phyloP scores from a whole-genome alignment of 768 basidiomycete genomes.

The Hypholoma sublateritium region DNA sequence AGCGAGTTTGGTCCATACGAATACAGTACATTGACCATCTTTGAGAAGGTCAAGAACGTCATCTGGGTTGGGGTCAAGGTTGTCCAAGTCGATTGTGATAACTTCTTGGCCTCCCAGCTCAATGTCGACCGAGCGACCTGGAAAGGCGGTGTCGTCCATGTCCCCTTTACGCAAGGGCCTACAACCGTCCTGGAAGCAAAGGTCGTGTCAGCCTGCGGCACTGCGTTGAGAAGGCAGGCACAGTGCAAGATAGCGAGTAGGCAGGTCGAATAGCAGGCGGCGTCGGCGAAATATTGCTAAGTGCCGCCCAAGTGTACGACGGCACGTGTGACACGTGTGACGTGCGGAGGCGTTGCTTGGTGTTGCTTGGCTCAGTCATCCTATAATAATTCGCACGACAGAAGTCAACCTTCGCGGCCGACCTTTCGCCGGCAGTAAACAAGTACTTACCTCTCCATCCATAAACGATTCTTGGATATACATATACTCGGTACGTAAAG shows the following conservation, averaged over 20 bases:
- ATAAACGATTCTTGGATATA: no score
- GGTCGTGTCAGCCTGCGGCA: no score
- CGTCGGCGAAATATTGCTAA: no score
- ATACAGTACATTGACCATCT: constrained; percentile 69
- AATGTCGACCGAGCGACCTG: constrained; percentile 67
- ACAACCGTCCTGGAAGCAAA: neutral
- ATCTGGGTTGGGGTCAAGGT: constrained; percentile 76
- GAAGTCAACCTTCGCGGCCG: no score
- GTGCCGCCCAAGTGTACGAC: no score
- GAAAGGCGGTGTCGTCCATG: constrained; percentile 35
- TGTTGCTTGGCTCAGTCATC: constrained; percentile 2
- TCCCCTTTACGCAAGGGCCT: neutral
- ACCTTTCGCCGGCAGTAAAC: no score
- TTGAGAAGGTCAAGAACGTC: constrained; percentile 73
- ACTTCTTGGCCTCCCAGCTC: constrained; percentile 82
- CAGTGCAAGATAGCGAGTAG: neutral
- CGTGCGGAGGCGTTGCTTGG: constrained; percentile 13
- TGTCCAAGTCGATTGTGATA: constrained; percentile 86
- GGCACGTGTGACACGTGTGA: neutral
- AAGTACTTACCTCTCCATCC: no score
- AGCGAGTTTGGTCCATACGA: constrained; percentile 81
- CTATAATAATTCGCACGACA: neutral
- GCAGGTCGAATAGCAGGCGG: no score
- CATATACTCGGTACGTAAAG: no score
- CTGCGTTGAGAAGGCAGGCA: no score